Evolutionary conservation across 352 stramenopile genomes (phyloP).

Genomic region (Stramenopiles sp.): DNA sequence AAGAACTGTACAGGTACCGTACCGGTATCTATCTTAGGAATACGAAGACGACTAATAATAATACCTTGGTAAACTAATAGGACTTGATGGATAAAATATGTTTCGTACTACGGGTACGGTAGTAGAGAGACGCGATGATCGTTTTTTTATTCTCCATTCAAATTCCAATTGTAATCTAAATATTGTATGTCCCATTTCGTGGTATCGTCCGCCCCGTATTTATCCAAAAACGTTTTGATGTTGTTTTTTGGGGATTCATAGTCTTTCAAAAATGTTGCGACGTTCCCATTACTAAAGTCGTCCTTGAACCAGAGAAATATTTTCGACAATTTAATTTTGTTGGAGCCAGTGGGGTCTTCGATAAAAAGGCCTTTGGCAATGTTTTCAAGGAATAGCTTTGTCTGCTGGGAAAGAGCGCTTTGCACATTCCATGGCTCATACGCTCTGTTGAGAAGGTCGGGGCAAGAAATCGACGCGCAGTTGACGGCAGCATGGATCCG

Average conservation of each 20-base stretch:
- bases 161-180: slow-evolving; percentile 10
- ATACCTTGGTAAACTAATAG: too few relatives aligned
- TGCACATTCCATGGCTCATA: background rate
- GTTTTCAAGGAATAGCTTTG: background rate
- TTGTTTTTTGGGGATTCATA: background rate
- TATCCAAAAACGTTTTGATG: background rate
- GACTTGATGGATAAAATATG: too few relatives aligned
- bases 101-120: too few relatives aligned
- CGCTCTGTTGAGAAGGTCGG: background rate
- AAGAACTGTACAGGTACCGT: too few relatives aligned
- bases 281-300: background rate
- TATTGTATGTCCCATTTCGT: background rate
- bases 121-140: too few relatives aligned
- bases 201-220: background rate
- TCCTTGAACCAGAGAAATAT: background rate
- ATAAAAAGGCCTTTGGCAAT: background rate
- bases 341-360: background rate
- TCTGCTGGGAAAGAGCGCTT: background rate
- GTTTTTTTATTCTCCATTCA: background rate
- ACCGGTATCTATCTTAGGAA: too few relatives aligned
- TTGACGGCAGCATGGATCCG: background rate
- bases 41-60: too few relatives aligned
- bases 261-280: background rate
- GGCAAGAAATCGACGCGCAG: background rate
- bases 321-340: background rate